Conservation (phyloP, 805 yeast species). For the Candida nonsorbophila region DNA sequence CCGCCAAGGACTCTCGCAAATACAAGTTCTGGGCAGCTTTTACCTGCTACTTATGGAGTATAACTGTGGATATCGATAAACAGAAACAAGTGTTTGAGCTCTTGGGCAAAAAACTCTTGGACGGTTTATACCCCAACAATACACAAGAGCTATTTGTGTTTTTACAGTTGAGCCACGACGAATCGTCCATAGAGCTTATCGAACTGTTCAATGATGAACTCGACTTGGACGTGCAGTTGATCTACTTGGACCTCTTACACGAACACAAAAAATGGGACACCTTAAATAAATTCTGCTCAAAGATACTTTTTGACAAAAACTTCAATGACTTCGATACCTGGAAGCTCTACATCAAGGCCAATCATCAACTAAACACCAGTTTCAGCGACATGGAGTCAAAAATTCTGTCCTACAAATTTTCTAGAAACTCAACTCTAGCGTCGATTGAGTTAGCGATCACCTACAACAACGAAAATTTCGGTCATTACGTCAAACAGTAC, state of each 20-base stretch:
- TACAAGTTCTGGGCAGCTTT: conserved; percentile 54
- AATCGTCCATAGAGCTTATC: conserved; percentile 4
- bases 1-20: conserved; percentile 19
- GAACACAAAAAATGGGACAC: conserved; percentile 36
- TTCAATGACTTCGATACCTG: conserved; percentile 79
- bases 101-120: conserved; percentile 56
- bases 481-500: conserved; percentile 33
- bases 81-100: conserved; percentile 52
- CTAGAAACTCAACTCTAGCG: conserved; percentile 27
- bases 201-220: conserved; percentile 4
- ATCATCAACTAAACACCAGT: conserved; percentile 24
- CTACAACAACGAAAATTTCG: conserved; percentile 14
- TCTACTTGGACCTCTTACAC: conserved; percentile 45
- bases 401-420: conserved; percentile 7
- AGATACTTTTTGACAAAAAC: conserved; percentile 39
- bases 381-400: conserved; percentile 20
- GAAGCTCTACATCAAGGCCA: conserved; percentile 49
- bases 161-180: conserved; percentile 22
- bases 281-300: conserved; percentile 34
- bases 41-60: conserved; percentile 40
- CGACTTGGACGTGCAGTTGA: conserved; percentile 61
- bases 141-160: conserved; percentile 67
- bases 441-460: conserved; percentile 16
- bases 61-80: conserved; percentile 20
- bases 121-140: conserved; percentile 44